Base-by-base conservation (phyloP, 129 eudicot species). In the Flaveria bidentis region DNA sequence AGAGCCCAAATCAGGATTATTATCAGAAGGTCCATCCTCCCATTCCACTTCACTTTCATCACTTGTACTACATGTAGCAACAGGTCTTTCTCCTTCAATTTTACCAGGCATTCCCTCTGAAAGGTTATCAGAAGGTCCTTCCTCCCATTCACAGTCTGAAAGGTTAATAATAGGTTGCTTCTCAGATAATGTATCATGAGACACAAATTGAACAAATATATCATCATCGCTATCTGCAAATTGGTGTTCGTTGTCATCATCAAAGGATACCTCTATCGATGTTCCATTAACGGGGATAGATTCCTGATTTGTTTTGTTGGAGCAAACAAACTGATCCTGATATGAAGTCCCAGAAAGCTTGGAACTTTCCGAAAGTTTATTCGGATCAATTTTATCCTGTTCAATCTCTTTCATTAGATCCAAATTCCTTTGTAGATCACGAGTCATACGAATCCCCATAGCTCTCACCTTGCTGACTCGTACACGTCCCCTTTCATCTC, bases 371-470 rank as follows among this genome's bases (percentile, higher is more conserved):
- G 69, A n/a, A 63, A 15, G 22, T 63, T 28, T 36, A 57, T 56
- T 66, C 11, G 73, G 53, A 20, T 22, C 75, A 22, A 47, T 46
- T 22, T 57, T 85, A 69, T 86, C 91, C 64, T 82, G 80, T 73
- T 93, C 97, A 63, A 58, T 77, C 83, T 90, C 93, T 84, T 87
- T 93, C 90, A 90, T 90, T 75, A 93, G 76, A 79, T 93, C 98
- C 67, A 93, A 75, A 65, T 93, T 93, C 69, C 97, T 91, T 74
- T 90, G 98, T 67, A 93, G 65, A 83, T 93, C 98, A 60, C 98
- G 96, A 69, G 98, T 93, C 98, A 93, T 91, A 15, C 87, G 91
- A 71, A 93, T 85, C 63, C 98, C 97, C 89, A 91, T 85, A 78
- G 97, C 98, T 79, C 88, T 90, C 78, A 85, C 84, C 78, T 90